A percentile compares a stretch with the other conserved stretches of the same genome.
Evolutionary conservation across 164 flowering plant species (phyloP).

Genomic region (Kingdonia uniflora): DNA sequence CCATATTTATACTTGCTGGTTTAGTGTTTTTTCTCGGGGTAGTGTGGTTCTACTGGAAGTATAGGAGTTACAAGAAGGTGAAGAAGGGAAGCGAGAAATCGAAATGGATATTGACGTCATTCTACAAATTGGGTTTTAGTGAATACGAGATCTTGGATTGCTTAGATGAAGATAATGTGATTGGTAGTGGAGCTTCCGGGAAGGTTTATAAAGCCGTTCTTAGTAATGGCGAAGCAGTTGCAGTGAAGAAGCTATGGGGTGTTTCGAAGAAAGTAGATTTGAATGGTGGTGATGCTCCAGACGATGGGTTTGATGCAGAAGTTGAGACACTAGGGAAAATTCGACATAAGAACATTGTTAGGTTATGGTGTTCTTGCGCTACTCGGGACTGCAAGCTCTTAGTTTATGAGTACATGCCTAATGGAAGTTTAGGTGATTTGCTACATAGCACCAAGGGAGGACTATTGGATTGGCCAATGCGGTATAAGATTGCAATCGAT

Average conservation of each 20-base stretch:
- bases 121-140: slow-evolving; percentile 56
- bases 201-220: slow-evolving; percentile 60
- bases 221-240: slow-evolving; percentile 49
- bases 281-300: slow-evolving; percentile 4
- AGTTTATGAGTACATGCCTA: slow-evolving; percentile 72
- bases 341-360: slow-evolving; percentile 68
- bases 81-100: slow-evolving; percentile 28
- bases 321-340: slow-evolving; percentile 64
- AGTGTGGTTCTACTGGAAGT: slow-evolving; percentile 36
- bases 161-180: slow-evolving; percentile 53
- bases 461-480: slow-evolving; percentile 46
- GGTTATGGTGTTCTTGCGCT: slow-evolving; percentile 53
- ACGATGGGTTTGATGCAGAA: slow-evolving; percentile 46
- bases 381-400: slow-evolving; percentile 43
- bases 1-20: slow-evolving; percentile 44
- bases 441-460: slow-evolving; percentile 46
- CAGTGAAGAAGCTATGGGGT: slow-evolving; percentile 61
- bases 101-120: slow-evolving; percentile 54
- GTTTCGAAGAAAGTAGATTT: slow-evolving; percentile 17
- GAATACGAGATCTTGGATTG: slow-evolving; percentile 45
- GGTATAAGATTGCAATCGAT: slow-evolving; percentile 54
- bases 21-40: slow-evolving; percentile 43
- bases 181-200: slow-evolving; percentile 65
- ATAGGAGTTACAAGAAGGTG: slow-evolving; percentile 29
- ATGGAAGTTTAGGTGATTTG: slow-evolving; percentile 73